These are phyloP conservation scores for Schwanniomyces pseudopolymorphus DNA, from an alignment of 805 yeast species.

Conservation along the genomic window DNA sequence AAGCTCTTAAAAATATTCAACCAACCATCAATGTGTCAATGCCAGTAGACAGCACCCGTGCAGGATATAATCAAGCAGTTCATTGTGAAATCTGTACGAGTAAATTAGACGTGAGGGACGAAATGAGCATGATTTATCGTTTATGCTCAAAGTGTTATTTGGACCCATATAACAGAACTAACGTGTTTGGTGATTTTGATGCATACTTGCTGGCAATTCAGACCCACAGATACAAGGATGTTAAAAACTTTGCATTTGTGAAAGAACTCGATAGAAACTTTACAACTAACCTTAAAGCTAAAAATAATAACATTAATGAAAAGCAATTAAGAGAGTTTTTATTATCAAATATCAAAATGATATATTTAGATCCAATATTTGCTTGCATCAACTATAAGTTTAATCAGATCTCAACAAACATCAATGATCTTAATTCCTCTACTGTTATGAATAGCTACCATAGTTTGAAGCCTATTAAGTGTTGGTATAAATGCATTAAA, in stretches of 20 bases:
- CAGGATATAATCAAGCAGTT: conserved; percentile 6
- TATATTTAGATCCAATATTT: conserved; percentile 40
- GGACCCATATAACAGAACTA: conserved; percentile 26
- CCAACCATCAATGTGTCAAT: conserved; percentile 15
- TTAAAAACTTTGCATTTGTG: conserved; percentile 16
- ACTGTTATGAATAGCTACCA: conserved; percentile 3
- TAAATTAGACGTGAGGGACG: conserved; percentile 23
- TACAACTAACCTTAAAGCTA: conserved; percentile 19
- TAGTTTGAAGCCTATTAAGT: conserved; percentile 17
- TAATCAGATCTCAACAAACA: conserved; percentile 30
- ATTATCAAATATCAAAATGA: conserved; percentile 31
- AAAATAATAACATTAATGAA: conserved; percentile 25
- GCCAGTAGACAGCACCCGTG: conserved; percentile 8
- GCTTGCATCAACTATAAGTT: conserved; percentile 32
- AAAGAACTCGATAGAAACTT: conserved; percentile 21
- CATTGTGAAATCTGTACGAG: conserved; percentile 28
- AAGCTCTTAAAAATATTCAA: conserved; percentile 6
- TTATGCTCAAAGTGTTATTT: conserved; percentile 27
- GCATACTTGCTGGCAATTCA: conserved; percentile 22
- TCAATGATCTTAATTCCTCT: conserved; percentile 20
- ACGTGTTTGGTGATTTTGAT: conserved; percentile 27
- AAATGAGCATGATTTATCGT: conserved; percentile 22
- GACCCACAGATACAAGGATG: conserved; percentile 12
- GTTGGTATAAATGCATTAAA: conserved; percentile 18
- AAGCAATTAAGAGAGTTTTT: conserved; percentile 35